These are phyloP conservation scores for Coccomyxa sp. DNA, from an alignment of 139 green algal genomes.

Conservation along the genomic window DNA sequence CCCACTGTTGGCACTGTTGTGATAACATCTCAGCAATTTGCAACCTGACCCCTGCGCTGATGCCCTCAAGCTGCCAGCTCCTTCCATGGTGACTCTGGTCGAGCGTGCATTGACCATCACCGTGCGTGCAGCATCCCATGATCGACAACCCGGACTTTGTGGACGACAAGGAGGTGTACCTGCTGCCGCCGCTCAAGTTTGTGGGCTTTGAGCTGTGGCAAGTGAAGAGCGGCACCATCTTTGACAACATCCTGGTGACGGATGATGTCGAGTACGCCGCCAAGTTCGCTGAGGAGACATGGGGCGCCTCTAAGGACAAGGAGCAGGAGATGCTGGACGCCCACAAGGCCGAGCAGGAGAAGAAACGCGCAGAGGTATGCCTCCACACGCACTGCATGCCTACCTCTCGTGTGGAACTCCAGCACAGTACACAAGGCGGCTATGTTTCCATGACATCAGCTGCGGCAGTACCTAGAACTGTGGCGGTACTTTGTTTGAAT, in stretches of 20 bases:
- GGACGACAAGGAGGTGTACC: constrained; percentile 14
- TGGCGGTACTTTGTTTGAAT: not conserved
- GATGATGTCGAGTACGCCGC: constrained; percentile 43
- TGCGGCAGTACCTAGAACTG: not conserved
- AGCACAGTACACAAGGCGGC: not conserved
- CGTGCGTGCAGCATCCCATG: constrained; percentile 57
- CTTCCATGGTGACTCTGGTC: too few species aligned
- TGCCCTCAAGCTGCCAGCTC: too few species aligned
- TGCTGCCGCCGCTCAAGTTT: not conserved
- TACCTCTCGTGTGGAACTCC: not conserved
- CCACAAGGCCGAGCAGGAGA: not conserved
- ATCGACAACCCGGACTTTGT: constrained; percentile 90
- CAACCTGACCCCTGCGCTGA: too few species aligned
- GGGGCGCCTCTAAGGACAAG: constrained; percentile 36
- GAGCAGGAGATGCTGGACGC: constrained; percentile 16
- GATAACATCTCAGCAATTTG: too few species aligned
- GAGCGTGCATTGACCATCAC: too few species aligned
- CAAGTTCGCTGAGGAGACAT: constrained; percentile 45
- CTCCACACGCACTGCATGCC: too few species aligned
- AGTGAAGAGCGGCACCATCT: constrained; percentile 60
- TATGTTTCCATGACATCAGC: not conserved
- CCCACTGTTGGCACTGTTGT: too few species aligned
- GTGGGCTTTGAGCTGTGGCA: not conserved
- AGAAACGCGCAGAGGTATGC: not conserved
- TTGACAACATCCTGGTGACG: constrained; percentile 77